Conservation (phyloP, 2,329 filamentous ascomycete genomes). For the Capronia americana region DNA sequence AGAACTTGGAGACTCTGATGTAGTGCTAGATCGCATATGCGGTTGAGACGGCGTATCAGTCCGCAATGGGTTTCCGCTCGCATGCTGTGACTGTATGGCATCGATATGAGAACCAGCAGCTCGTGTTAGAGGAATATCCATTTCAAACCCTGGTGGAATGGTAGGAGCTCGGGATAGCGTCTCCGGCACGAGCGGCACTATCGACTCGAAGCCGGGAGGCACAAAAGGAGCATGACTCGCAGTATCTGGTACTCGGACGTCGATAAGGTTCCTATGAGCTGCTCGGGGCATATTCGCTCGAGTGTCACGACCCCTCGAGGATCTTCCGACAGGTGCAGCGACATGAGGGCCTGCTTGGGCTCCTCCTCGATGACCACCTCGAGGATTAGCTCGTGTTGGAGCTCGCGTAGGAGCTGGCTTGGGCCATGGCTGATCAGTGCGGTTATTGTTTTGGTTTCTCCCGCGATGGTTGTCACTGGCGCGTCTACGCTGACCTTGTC, state of each 20-base stretch:
- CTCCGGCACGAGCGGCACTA: conserved; percentile 18
- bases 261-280: conserved; percentile 17
- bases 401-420: not conserved
- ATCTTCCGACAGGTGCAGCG: not conserved
- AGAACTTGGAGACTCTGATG: conserved; percentile 16
- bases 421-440: not conserved
- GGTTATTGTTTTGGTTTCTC: not conserved
- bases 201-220: conserved; percentile 28
- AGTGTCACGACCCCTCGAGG: conserved; percentile 9
- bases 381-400: not conserved
- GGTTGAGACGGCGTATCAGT: conserved; percentile 3
- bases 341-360: not conserved
- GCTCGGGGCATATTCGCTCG: not conserved
- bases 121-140: not conserved
- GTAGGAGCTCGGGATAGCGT: not conserved
- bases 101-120: not conserved
- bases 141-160: not conserved
- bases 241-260: conserved; percentile 2
- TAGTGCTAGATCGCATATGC: conserved; percentile 7
- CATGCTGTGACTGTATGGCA: not conserved
- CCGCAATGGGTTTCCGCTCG: not conserved
- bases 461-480: not conserved
- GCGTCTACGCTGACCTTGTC: conserved; percentile 6
- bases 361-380: conserved; percentile 4
- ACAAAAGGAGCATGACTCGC: conserved; percentile 1